Conservation (phyloP, 441 rosid species). For the Bocquillonia castaneifolia region DNA sequence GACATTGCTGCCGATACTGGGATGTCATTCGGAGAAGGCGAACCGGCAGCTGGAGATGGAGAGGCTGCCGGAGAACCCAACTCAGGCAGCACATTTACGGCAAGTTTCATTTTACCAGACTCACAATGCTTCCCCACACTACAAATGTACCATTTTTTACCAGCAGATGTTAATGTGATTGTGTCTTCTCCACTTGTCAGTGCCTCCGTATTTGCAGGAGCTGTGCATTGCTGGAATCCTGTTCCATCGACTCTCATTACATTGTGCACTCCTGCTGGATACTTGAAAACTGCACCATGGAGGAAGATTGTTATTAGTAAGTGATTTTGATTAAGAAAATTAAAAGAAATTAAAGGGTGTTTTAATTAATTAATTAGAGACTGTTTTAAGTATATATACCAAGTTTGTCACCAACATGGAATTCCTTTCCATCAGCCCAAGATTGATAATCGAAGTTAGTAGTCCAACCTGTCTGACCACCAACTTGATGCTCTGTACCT, state of each 20-base stretch:
- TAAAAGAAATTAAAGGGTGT: not conserved
- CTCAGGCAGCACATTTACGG: slow-evolving; percentile 29
- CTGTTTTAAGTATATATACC: slow-evolving; percentile 22
- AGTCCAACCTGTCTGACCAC: slow-evolving; percentile 42
- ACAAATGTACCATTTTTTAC: slow-evolving; percentile 47
- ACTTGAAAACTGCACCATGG: slow-evolving; percentile 37
- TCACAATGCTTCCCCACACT: slow-evolving; percentile 32
- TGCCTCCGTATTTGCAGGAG: slow-evolving; percentile 4
- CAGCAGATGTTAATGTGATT: slow-evolving; percentile 23
- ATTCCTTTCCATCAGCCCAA: slow-evolving; percentile 38
- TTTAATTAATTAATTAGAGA: too few relatives aligned
- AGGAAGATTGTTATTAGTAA: not conserved
- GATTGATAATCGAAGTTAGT: slow-evolving; percentile 33
- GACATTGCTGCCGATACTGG: slow-evolving; percentile 29
- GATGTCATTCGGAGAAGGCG: slow-evolving; percentile 4
- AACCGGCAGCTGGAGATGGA: slow-evolving; percentile 5
- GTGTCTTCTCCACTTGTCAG: slow-evolving; percentile 31
- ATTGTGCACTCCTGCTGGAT: slow-evolving; percentile 27
- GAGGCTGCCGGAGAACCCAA: slow-evolving; percentile 17
- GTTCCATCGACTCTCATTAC: slow-evolving; percentile 31
- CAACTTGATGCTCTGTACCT: slow-evolving; percentile 32
- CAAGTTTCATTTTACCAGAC: slow-evolving; percentile 30
- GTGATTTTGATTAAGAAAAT: not conserved
- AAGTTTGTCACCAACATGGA: slow-evolving; percentile 40
- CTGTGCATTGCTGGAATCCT: slow-evolving; percentile 30